Percentiles rank a stretch among this genome's conserved stretches.
Evolutionary conservation across 345 rosid genomes (phyloP).

Genomic region (Anacardium occidentale): DNA sequence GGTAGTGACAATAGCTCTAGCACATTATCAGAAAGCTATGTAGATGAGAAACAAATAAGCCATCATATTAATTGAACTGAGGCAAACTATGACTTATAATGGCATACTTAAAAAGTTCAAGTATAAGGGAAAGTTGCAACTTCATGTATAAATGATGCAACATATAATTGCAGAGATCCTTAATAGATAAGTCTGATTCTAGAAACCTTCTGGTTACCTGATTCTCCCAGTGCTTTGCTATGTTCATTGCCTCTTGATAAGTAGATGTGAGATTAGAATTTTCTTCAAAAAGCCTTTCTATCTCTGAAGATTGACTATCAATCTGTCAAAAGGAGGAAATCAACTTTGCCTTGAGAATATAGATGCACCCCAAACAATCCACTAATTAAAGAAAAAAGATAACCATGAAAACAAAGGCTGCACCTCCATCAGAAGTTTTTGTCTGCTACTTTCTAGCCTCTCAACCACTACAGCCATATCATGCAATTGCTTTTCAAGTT

Average conservation of each 20-base stretch:
- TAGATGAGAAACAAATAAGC: neutral
- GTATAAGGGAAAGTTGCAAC: neutral
- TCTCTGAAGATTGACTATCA: constrained; percentile 95
- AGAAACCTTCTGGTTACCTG: constrained; percentile 36
- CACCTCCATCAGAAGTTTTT: constrained; percentile 95
- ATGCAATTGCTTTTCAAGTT: constrained; percentile 86
- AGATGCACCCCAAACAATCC: constrained; percentile 11
- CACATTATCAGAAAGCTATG: neutral
- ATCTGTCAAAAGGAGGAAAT: constrained; percentile 45
- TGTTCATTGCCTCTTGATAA: constrained; percentile 62
- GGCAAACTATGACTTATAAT: neutral
- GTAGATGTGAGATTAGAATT: constrained; percentile 67
- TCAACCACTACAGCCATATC: constrained; percentile 93
- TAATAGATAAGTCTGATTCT: neutral
- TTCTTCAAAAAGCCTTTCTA: constrained; percentile 91
- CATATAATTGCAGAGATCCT: neutral
- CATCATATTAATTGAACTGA: neutral
- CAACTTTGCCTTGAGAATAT: constrained; percentile 11
- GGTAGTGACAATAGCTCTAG: neutral
- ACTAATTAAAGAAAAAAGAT: constrained; percentile 13
- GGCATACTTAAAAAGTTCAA: neutral
- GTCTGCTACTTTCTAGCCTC: constrained; percentile 88
- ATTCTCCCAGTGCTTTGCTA: constrained; percentile 80
- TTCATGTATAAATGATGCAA: neutral
- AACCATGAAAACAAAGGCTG: constrained; percentile 17